Conservation (phyloP, 768 basidiomycete genomes). For the Mycena vitilis region DNA sequence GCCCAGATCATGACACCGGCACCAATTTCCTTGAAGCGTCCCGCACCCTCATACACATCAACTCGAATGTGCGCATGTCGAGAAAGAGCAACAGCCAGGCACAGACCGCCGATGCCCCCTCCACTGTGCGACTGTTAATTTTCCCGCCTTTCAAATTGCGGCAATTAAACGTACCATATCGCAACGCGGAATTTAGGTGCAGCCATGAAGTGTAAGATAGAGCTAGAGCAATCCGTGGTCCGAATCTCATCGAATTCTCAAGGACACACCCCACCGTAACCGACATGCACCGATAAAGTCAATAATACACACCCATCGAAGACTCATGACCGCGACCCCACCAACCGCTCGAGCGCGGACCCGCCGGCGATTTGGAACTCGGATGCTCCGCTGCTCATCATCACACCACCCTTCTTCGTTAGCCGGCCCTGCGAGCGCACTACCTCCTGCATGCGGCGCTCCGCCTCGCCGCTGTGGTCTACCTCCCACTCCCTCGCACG, state of each 20-base stretch:
- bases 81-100: slow-evolving; percentile 53
- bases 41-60: slow-evolving; percentile 61
- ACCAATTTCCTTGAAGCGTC: slow-evolving; percentile 61
- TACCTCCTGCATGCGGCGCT: slow-evolving; percentile 86
- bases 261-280: slow-evolving; percentile 3
- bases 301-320: background rate
- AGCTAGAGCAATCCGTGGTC: background rate
- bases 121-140: slow-evolving; percentile 15
- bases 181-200: slow-evolving; percentile 27
- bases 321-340: slow-evolving; percentile 42
- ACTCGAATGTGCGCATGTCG: slow-evolving; percentile 50
- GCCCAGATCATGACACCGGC: slow-evolving; percentile 61
- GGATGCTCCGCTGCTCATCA: slow-evolving; percentile 72
- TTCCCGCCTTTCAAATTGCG: no score
- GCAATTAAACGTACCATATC: slow-evolving; percentile 23
- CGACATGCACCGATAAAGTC: background rate
- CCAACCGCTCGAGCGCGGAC: slow-evolving; percentile 70
- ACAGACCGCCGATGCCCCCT: slow-evolving; percentile 31
- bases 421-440: slow-evolving; percentile 87
- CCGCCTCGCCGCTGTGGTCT: slow-evolving; percentile 66
- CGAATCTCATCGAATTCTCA: slow-evolving; percentile 24
- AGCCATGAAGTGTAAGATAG: slow-evolving; percentile 12
- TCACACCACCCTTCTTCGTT: slow-evolving; percentile 81
- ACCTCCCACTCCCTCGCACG: slow-evolving; percentile 52
- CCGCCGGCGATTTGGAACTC: slow-evolving; percentile 86